Conservation (phyloP, 371 early-diverging fungal species). For the Circinella umbellata region DNA sequence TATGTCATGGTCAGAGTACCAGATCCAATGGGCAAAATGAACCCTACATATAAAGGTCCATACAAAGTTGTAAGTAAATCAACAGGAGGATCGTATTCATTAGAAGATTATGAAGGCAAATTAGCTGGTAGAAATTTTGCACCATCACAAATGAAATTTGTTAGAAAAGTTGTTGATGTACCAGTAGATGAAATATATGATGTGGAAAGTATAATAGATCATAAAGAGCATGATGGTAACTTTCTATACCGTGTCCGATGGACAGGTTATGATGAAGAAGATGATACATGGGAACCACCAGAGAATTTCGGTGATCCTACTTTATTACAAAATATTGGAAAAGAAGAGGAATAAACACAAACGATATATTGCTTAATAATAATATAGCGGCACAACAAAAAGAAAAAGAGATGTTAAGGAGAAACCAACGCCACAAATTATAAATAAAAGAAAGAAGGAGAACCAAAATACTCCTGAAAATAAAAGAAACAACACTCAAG, state of each 20-base stretch:
- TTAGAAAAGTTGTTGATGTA: neutral
- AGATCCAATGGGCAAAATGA: neutral
- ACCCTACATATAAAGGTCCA: slow-evolving; percentile 12
- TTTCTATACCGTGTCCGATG: slow-evolving; percentile 25
- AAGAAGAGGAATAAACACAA: neutral
- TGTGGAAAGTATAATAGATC: slow-evolving; percentile 8
- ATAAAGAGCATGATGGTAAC: slow-evolving; percentile 11
- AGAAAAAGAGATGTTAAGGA: too few species aligned
- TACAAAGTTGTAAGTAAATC: slow-evolving; percentile 7
- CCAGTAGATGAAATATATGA: slow-evolving; percentile 13
- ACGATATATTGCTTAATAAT: neutral
- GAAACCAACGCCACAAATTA: too few species aligned
- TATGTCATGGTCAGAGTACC: neutral
- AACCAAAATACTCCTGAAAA: neutral
- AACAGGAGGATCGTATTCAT: slow-evolving; percentile 15
- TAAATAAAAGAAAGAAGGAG: neutral
- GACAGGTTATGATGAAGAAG: slow-evolving; percentile 24
- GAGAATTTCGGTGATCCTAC: slow-evolving; percentile 21
- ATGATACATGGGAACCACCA: slow-evolving; percentile 33
- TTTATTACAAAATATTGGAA: slow-evolving; percentile 21
- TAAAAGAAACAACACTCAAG: neutral
- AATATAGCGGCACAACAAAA: neutral
- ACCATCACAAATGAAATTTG: neutral
- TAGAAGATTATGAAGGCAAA: slow-evolving; percentile 6
- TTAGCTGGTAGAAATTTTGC: slow-evolving; percentile 3